A percentile compares a stretch with the other conserved stretches of the same genome.
These are phyloP conservation scores for Juglanconis juglandina DNA, from an alignment of 2,329 filamentous ascomycete species.

Conservation along the genomic window DNA sequence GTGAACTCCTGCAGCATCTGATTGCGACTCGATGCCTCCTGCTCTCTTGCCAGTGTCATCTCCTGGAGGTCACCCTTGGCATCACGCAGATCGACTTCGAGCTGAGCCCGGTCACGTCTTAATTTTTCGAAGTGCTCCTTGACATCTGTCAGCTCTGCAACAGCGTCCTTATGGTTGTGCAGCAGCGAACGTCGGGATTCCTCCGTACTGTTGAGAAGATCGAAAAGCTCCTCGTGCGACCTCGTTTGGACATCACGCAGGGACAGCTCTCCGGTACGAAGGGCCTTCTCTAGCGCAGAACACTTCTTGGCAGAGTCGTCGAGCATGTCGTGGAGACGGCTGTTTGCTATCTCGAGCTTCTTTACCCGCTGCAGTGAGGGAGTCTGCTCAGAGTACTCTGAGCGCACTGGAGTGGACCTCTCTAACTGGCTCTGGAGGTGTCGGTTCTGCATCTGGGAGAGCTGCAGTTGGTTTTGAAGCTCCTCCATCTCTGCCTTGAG, in stretches of 20 bases:
- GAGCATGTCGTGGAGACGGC: conserved; percentile 85
- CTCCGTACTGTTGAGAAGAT: conserved; percentile 89
- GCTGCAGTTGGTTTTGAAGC: conserved; percentile 88
- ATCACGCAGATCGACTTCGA: conserved; percentile 87
- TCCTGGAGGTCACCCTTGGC: conserved; percentile 80
- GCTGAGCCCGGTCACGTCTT: conserved; percentile 71
- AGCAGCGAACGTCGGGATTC: conserved; percentile 78
- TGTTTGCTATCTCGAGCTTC: conserved; percentile 90
- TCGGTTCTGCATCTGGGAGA: conserved; percentile 91
- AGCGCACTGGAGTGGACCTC: conserved; percentile 58
- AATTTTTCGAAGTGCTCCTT: conserved; percentile 85
- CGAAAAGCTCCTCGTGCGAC: conserved; percentile 90
- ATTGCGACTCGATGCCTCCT: conserved; percentile 81
- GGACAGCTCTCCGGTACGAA: conserved; percentile 82
- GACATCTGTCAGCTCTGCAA: conserved; percentile 80
- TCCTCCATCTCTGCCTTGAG: conserved; percentile 86
- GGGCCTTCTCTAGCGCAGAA: conserved; percentile 79
- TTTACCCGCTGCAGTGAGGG: conserved; percentile 78
- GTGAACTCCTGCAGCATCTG: conserved; percentile 90
- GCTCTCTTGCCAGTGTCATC: conserved; percentile 72
- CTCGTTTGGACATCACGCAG: conserved; percentile 88
- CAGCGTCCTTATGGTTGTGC: conserved; percentile 78
- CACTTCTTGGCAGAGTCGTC: conserved; percentile 93
- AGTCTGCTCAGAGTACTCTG: conserved; percentile 66
- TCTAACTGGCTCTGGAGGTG: conserved; percentile 87